Evolutionary conservation across 2,329 filamentous ascomycete genomes (phyloP).

Genomic region (Xylariales sp.): DNA sequence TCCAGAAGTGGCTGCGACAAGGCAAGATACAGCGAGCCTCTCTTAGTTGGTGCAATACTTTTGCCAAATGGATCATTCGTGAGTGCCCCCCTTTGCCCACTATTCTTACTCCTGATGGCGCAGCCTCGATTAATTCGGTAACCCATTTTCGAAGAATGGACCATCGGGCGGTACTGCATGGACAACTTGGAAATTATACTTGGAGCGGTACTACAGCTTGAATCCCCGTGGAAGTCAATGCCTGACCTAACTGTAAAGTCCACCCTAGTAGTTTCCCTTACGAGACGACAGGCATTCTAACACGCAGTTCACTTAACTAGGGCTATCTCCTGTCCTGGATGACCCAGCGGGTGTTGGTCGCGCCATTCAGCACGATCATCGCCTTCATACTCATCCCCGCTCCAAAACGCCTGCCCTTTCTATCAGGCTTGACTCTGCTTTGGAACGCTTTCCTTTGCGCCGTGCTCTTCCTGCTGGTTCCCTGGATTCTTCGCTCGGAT

Average conservation of each 20-base stretch:
- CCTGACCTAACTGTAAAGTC: not conserved
- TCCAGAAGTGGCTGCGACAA: conserved; percentile 1
- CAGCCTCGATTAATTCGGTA: not conserved
- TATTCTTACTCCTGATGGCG: not conserved
- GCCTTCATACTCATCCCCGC: not conserved
- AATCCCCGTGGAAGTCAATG: not conserved
- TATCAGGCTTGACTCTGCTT: not conserved
- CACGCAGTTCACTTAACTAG: not conserved
- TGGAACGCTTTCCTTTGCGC: not conserved
- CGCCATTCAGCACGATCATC: not conserved
- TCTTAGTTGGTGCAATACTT: not conserved
- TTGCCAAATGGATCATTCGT: conserved; percentile 1
- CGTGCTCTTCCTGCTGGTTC: not conserved
- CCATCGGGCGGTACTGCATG: conserved; percentile 2
- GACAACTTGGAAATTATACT: not conserved
- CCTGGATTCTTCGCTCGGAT: not conserved
- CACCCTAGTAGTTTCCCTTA: no score
- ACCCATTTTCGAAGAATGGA: not conserved
- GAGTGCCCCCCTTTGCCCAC: not conserved
- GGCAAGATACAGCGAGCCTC: conserved; percentile 2
- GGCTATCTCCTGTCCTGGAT: not conserved
- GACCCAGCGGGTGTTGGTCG: not conserved
- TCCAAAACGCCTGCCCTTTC: not conserved
- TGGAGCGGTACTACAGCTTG: not conserved
- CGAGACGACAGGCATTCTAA: not conserved